phyloP scores from a whole-genome alignment of 2,329 filamentous ascomycete genomes.

The Salinomyces thailandicus region DNA sequence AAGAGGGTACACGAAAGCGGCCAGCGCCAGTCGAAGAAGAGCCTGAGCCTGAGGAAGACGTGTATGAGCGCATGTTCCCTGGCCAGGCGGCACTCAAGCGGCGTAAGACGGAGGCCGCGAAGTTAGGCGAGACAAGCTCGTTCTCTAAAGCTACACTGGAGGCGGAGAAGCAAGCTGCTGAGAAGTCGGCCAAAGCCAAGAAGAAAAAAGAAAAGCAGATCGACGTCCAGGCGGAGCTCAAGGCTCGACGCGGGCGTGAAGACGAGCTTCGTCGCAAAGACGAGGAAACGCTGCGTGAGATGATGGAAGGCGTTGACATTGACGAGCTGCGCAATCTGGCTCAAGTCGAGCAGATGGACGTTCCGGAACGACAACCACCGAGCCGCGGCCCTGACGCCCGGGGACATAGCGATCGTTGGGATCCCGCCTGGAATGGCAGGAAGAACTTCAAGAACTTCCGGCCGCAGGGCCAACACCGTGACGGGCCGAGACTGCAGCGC shows the following conservation, averaged over 20 bases:
- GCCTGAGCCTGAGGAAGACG: slow-evolving; percentile 17
- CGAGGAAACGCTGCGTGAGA: slow-evolving; percentile 49
- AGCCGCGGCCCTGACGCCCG: slow-evolving; percentile 17
- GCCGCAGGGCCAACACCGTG: slow-evolving; percentile 39
- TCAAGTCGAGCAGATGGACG: slow-evolving; percentile 64
- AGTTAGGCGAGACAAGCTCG: slow-evolving; percentile 31
- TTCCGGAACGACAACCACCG: slow-evolving; percentile 35
- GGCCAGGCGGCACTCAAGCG: slow-evolving; percentile 69
- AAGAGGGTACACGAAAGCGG: slow-evolving; percentile 19
- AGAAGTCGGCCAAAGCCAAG: slow-evolving; percentile 13
- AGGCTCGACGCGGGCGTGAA: slow-evolving; percentile 38
- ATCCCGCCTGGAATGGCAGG: slow-evolving; percentile 82
- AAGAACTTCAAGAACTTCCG: slow-evolving; percentile 93
- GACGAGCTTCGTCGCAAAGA: slow-evolving; percentile 49
- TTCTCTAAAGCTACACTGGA: slow-evolving; percentile 13
- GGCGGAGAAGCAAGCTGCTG: slow-evolving; percentile 4
- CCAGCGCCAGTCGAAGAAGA: slow-evolving; percentile 13
- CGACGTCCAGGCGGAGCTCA: slow-evolving; percentile 57
- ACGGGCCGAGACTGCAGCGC: slow-evolving; percentile 34
- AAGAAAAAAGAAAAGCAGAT: slow-evolving; percentile 35
- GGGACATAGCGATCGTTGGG: slow-evolving; percentile 58
- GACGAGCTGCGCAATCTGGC: slow-evolving; percentile 62
- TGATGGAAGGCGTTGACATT: slow-evolving; percentile 57
- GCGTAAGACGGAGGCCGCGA: slow-evolving; percentile 52
- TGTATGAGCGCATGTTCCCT: slow-evolving; percentile 64